Base-by-base conservation (phyloP, 2,329 filamentous ascomycete species). In the Fusarium circinatum region DNA sequence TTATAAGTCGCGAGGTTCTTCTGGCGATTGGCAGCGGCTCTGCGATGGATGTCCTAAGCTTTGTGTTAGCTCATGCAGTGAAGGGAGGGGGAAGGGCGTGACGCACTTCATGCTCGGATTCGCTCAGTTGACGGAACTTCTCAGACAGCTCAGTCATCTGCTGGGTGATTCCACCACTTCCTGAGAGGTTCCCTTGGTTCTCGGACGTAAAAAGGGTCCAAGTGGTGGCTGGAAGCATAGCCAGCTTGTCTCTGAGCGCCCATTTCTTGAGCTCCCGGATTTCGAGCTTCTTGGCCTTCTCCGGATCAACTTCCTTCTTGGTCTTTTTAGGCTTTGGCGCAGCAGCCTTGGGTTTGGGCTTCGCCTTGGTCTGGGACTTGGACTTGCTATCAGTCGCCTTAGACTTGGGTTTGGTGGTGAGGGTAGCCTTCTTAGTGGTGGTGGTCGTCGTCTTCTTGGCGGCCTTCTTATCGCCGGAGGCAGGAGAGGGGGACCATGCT, bases 51-150 rank as follows among this genome's bases (percentile, higher is more conserved):
- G 45, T 73, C 62, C 80, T 82, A 17, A 12, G 24, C 45, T 28
- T 44, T 28, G 28, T 32, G 39, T 73, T 63, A 73, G 66, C 36
- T 51, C 36, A 44, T 24, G 15, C n/a, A 30, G 36, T 30, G n/a
- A 28, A 30, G 13, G 14, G 12, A 17, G 54, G 28, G n/a, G 51
- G 22, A 10, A 52, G 36, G 22, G 28, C 28, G 30, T 11, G 28
- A 57, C 85, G 71, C 81, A 89, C 88, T 81, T 87, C 77, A 13
- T 77, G 68, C 74, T 89, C 85, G 1, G 79, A 68, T 34, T 67
- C 70, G 6, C 79, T 44, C 13, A 86, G 78, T 42, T 90, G 74
- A 8, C 84, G 85, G 79, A 79, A 90, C 2, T 74, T 62, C 12
- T 63, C 66, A n/a, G 79, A 34, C 6, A 86, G 14, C 4, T 64